Percentiles rank a stretch among this genome's conserved stretches.
Evolutionary conservation across 2,329 filamentous ascomycete genomes (phyloP).

Genomic region (Hymenotorrendiella dingleyae): DNA sequence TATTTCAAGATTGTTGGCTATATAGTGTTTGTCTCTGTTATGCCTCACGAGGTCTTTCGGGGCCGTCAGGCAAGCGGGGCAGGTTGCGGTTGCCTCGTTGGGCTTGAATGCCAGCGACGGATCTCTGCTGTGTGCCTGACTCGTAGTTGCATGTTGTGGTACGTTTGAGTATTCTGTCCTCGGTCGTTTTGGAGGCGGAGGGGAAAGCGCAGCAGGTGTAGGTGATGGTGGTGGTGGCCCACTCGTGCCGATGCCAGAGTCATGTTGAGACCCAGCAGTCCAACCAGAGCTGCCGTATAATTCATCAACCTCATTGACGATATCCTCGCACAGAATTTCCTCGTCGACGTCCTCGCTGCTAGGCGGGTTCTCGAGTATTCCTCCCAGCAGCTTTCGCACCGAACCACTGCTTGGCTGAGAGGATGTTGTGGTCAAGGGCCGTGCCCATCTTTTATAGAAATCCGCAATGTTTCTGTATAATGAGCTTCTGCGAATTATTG

Average conservation of each 20-base stretch:
- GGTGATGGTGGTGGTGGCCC: neutral
- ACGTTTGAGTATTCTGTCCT: neutral
- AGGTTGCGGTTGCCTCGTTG: neutral
- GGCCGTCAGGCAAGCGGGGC: neutral
- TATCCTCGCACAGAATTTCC: neutral
- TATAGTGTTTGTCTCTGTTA: neutral
- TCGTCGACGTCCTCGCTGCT: no score
- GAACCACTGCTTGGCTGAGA: neutral
- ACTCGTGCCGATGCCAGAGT: neutral
- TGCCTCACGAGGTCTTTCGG: no score
- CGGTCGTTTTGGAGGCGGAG: neutral
- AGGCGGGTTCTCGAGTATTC: neutral
- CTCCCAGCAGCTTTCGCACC: neutral
- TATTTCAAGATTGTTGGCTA: neutral
- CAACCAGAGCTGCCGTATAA: neutral
- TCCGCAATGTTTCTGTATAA: neutral
- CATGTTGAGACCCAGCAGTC: neutral
- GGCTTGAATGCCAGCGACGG: neutral
- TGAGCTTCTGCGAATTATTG: no score
- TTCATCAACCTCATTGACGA: neutral
- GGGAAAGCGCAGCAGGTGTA: no score
- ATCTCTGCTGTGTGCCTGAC: neutral
- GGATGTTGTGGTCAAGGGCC: neutral
- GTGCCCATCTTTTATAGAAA: neutral
- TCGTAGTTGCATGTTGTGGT: neutral